A percentile compares a stretch with the other conserved stretches of the same genome.
Evolutionary conservation across 2,329 filamentous ascomycete genomes (phyloP).

Genomic region (Salinomyces thailandicus): DNA sequence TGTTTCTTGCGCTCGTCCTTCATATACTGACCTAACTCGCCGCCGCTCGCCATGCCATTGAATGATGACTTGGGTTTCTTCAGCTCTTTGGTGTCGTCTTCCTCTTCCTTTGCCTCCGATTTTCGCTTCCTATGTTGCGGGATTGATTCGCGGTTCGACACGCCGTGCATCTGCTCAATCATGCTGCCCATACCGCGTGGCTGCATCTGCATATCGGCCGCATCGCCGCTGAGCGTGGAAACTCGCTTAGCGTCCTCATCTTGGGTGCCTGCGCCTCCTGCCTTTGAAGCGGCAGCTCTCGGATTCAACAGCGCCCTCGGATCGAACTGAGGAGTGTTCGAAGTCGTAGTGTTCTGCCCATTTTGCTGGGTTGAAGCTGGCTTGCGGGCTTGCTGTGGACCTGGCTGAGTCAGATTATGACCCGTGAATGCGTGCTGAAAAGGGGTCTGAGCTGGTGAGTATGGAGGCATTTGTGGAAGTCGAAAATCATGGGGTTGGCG

Average conservation of each 20-base stretch:
- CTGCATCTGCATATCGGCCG: no score
- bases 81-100: conserved; percentile 26
- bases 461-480: no score
- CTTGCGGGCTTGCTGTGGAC: conserved; percentile 22
- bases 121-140: conserved; percentile 58
- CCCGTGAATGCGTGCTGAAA: no score
- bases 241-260: background rate
- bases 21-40: conserved; percentile 54
- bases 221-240: no score
- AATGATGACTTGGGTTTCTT: conserved; percentile 36
- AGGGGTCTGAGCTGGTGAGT: no score
- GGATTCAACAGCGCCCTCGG: conserved; percentile 16
- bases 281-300: conserved; percentile 4
- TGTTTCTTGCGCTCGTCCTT: conserved; percentile 47
- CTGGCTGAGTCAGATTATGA: conserved; percentile 12
- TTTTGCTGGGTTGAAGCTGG: conserved; percentile 3
- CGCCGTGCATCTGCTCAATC: conserved; percentile 66
- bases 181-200: conserved; percentile 50
- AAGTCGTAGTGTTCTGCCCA: conserved; percentile 3
- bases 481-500: background rate
- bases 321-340: conserved; percentile 8
- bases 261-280: background rate
- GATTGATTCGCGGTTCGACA: conserved; percentile 53
- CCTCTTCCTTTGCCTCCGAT: conserved; percentile 28
- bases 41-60: conserved; percentile 42